Evolutionary conservation across 345 rosid genomes (phyloP), one percentile per base, ranked within the genome.

Genomic region (Dipteronia dyeriana): DNA sequence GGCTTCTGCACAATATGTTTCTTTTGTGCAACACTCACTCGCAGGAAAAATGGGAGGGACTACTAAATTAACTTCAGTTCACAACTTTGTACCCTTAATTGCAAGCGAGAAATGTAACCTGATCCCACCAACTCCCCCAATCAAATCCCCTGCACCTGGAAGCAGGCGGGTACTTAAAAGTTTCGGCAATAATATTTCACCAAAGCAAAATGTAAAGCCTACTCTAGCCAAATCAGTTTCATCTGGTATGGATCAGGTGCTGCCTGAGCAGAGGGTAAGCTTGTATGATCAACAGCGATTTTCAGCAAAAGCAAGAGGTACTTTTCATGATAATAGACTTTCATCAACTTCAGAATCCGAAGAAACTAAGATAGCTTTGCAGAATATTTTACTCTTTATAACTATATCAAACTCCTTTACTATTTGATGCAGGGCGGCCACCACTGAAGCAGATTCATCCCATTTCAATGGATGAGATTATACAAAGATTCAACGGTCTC

Each of bases 391-490:
- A 78, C 70, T 68, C 53, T 47, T 53, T 17, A 74, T 45, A n/a
- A 63, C 57, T 45, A 72, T 34, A 45, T 62, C 11, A 45, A 75
- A 69, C 19, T 76, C 34, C 79, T 25, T 63, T 81, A 53, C 29
- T 53, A 62, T 79, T 78, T 82, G 78, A 77, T 76, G 79, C 84
- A 84, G 90, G 87, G 63, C 78, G 87, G 63, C 78, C 75, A 74
- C 64, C 84, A 51, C 73, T 54, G 69, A 79, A 87, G 67, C 75
- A 83, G 68, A 74, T 13, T 22, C 57, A 20, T 72, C 70, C 66
- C 66, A 76, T 49, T 78, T 53, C 65, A 56, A 72, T 92, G 25
- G 90, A 86, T 26, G 90, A 87, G 78, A 80, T 91, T 69, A 85
- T 80, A 73, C n/a, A 76, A 62, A 88, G 26, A 76, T 70, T 93